Conservation (phyloP, 2,329 filamentous ascomycete genomes). For the Didymella pinodella region DNA sequence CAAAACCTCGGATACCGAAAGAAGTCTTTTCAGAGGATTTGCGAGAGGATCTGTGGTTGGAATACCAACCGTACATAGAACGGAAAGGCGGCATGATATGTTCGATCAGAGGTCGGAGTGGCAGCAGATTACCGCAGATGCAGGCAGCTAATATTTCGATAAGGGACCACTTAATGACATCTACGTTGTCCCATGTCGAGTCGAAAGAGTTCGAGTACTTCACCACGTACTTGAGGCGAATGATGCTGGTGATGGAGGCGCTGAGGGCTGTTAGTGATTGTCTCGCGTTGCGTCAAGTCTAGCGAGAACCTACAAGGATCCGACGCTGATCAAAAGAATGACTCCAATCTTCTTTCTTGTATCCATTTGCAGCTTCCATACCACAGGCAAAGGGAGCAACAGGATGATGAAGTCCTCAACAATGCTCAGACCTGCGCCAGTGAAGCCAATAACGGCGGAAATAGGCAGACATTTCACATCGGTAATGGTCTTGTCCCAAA, state of each 20-base stretch:
- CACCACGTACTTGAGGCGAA: slow-evolving; percentile 26
- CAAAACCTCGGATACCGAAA: neutral
- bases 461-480: slow-evolving; percentile 20
- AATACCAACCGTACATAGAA: neutral
- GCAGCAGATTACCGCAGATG: slow-evolving; percentile 27
- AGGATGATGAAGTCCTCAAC: slow-evolving; percentile 28
- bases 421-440: slow-evolving; percentile 24
- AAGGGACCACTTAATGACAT: slow-evolving; percentile 30
- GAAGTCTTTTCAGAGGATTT: neutral
- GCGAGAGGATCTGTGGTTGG: neutral
- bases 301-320: slow-evolving; percentile 21
- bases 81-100: slow-evolving; percentile 16
- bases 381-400: slow-evolving; percentile 23
- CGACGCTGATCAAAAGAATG: slow-evolving; percentile 25
- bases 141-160: slow-evolving; percentile 29
- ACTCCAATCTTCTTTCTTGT: slow-evolving; percentile 23
- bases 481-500: neutral
- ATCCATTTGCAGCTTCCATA: slow-evolving; percentile 28
- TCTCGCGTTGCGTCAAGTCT: neutral
- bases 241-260: slow-evolving; percentile 26
- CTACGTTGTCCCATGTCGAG: slow-evolving; percentile 31
- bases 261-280: slow-evolving; percentile 15
- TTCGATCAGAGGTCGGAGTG: slow-evolving; percentile 19
- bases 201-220: slow-evolving; percentile 26
- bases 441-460: slow-evolving; percentile 21